Percentiles rank a stretch among this genome's conserved stretches.
Conservation (phyloP, 169 alveolate species). For the Neospora caninum region DNA sequence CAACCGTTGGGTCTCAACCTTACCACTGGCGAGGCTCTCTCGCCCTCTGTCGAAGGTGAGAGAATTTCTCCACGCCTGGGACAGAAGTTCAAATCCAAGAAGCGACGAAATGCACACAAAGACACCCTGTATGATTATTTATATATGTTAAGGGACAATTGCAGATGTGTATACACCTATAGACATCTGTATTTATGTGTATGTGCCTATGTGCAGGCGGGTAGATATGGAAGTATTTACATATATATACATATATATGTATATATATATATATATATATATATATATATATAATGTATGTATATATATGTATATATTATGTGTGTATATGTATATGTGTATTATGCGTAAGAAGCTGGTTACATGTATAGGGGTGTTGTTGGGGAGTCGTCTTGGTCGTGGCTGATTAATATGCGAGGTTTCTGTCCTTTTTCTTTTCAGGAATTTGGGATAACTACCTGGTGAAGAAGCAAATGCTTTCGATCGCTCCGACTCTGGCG, state of each 20-base stretch:
- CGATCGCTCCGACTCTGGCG: constrained; percentile 97
- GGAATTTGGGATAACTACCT: constrained; percentile 96
- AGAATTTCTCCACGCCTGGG: too few species aligned
- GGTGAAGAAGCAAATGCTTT: constrained; percentile 94
- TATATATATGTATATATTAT: background rate
- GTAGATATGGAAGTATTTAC: background rate
- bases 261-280: too few species aligned
- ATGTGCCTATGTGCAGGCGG: background rate
- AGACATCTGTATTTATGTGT: background rate
- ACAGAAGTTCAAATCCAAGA: too few species aligned
- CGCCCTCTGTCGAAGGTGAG: constrained; percentile 91
- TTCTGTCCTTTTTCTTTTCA: constrained; percentile 16
- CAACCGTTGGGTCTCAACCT: constrained; percentile 96
- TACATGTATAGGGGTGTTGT: too few species aligned
- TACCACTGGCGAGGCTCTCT: constrained; percentile 91
- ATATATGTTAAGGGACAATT: too few species aligned
- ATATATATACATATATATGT: background rate
- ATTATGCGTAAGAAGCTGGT: background rate
- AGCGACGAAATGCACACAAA: too few species aligned
- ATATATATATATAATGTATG: background rate
- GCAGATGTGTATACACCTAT: background rate
- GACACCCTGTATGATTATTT: too few species aligned
- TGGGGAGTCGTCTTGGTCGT: too few species aligned
- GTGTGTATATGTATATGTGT: background rate
- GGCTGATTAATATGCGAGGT: too few species aligned